Evolutionary conservation across 805 yeast genomes (phyloP).

Genomic region (Yarrowia porcina): DNA sequence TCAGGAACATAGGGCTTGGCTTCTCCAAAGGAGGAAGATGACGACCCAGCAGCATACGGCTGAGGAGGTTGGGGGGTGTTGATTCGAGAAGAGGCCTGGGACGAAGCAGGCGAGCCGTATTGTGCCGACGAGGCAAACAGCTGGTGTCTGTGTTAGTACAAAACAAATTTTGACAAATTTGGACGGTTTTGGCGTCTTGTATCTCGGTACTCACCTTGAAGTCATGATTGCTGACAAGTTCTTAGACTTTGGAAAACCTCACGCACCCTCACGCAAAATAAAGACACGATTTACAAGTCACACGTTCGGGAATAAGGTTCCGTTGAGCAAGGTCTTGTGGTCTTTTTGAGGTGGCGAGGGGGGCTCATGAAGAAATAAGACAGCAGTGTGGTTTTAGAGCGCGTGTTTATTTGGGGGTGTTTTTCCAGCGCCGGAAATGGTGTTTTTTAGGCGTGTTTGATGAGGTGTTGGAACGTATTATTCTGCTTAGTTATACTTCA

Average conservation of each 20-base stretch:
- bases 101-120: constrained; percentile 15
- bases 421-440: no score
- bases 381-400: not conserved
- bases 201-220: constrained; percentile 2
- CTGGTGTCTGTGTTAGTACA: constrained; percentile 26
- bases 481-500: no score
- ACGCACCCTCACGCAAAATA: not conserved
- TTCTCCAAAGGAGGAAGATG: constrained; percentile 9
- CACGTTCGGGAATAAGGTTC: not conserved
- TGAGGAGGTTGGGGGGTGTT: constrained; percentile 19
- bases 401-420: not conserved
- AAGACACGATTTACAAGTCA: not conserved
- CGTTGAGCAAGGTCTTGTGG: not conserved
- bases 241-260: not conserved
- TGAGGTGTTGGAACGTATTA: no score
- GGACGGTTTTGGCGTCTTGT: no score
- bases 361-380: not conserved
- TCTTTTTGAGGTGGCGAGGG: not conserved
- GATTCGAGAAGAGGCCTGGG: constrained; percentile 19
- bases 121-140: constrained; percentile 23
- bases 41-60: not conserved
- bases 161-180: no score
- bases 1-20: constrained; percentile 22
- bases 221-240: constrained; percentile 2
- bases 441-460: no score